phyloP scores from a whole-genome alignment of 1,139 yeast genomes.

The Hanseniaspora gamundiae region DNA sequence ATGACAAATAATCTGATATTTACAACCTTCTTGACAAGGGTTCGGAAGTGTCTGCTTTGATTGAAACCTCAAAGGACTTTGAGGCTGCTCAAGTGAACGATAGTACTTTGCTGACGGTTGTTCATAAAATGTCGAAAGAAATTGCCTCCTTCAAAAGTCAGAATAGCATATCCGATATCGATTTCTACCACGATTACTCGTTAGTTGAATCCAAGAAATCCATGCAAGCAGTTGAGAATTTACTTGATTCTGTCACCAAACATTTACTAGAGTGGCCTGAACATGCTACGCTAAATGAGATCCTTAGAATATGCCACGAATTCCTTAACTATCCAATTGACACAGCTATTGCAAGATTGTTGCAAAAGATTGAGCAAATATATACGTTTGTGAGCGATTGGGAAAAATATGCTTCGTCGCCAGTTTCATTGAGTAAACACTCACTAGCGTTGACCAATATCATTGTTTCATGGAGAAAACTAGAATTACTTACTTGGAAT shows the following conservation, averaged over 20 bases:
- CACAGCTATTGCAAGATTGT: conserved; percentile 64
- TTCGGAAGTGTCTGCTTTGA: conserved; percentile 26
- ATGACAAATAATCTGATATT: conserved; percentile 15
- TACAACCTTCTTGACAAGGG: conserved; percentile 33
- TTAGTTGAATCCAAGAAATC: conserved; percentile 52
- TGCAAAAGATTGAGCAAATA: conserved; percentile 79
- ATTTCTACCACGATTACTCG: conserved; percentile 61
- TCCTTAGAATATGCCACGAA: conserved; percentile 56
- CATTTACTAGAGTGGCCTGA: conserved; percentile 80
- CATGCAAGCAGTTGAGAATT: conserved; percentile 35
- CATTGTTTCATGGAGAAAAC: conserved; percentile 81
- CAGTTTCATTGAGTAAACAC: conserved; percentile 49
- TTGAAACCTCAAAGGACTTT: conserved; percentile 15
- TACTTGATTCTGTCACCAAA: conserved; percentile 36
- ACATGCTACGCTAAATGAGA: conserved; percentile 73
- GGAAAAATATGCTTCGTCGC: conserved; percentile 83
- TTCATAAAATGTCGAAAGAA: conserved; percentile 30
- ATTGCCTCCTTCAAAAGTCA: conserved; percentile 17
- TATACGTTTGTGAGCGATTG: conserved; percentile 77
- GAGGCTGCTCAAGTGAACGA: conserved; percentile 23
- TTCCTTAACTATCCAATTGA: conserved; percentile 47
- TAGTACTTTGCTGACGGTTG: conserved; percentile 32
- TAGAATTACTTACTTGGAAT: conserved; percentile 82
- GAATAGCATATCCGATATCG: conserved; percentile 25
- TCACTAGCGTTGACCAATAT: conserved; percentile 49